Percentiles rank a stretch among this genome's conserved stretches.
Conservation (phyloP, 805 yeast genomes). For the Candida odintsovae region DNA sequence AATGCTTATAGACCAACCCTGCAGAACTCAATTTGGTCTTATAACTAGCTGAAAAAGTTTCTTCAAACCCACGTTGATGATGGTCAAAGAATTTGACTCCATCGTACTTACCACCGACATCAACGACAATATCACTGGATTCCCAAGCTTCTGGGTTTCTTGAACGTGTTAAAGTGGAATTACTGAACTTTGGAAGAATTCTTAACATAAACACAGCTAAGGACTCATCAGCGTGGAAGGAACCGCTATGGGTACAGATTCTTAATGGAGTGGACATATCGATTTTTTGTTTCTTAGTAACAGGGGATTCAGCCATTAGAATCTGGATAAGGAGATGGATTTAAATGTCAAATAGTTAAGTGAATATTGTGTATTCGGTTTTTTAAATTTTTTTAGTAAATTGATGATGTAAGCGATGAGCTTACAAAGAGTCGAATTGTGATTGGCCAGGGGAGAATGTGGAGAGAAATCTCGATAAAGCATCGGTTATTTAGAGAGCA, state of each 20-base stretch:
- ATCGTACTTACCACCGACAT: constrained; percentile 90
- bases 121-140: constrained; percentile 85
- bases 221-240: constrained; percentile 96
- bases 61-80: constrained; percentile 88
- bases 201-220: constrained; percentile 85
- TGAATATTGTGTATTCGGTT: neutral
- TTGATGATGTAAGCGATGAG: constrained; percentile 1
- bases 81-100: constrained; percentile 86
- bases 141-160: constrained; percentile 83
- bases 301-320: constrained; percentile 5
- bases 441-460: no score
- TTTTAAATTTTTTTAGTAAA: neutral
- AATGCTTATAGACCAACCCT: constrained; percentile 86
- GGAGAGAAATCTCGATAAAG: no score
- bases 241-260: constrained; percentile 89
- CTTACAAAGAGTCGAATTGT: neutral
- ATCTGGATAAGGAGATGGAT: neutral
- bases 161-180: constrained; percentile 72
- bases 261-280: constrained; percentile 33
- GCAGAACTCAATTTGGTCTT: constrained; percentile 87
- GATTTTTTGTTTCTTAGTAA: constrained; percentile 25
- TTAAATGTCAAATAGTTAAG: neutral
- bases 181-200: constrained; percentile 59
- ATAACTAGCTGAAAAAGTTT: constrained; percentile 58
- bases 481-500: no score